phyloP scores from a whole-genome alignment of 2,329 filamentous ascomycete species.

The Stagonosporopsis vannaccii region DNA sequence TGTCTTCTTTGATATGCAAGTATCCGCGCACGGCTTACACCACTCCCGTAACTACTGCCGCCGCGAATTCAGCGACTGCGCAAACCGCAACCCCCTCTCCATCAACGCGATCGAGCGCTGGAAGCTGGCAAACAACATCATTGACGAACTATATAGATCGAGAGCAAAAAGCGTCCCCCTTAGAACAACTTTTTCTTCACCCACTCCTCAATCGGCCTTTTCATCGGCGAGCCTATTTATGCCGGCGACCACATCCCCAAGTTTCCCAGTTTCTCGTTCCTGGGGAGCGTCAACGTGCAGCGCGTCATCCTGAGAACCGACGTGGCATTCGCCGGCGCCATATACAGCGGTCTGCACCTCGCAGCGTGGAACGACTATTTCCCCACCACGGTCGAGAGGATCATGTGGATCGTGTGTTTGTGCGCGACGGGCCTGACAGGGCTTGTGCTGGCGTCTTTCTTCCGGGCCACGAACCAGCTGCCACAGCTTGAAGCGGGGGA shows the following conservation, averaged over 20 bases:
- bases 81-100: slow-evolving; percentile 16
- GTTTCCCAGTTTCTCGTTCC: slow-evolving; percentile 29
- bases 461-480: slow-evolving; percentile 29
- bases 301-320: slow-evolving; percentile 27
- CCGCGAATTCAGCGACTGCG: slow-evolving; percentile 27
- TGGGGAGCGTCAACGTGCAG: slow-evolving; percentile 33
- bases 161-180: slow-evolving; percentile 21
- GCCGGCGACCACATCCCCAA: slow-evolving; percentile 26
- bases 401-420: slow-evolving; percentile 37
- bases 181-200: slow-evolving; percentile 34
- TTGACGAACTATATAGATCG: slow-evolving; percentile 26
- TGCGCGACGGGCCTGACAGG: slow-evolving; percentile 34
- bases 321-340: slow-evolving; percentile 34
- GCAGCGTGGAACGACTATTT: slow-evolving; percentile 42
- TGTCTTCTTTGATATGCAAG: slow-evolving; percentile 29
- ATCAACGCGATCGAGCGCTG: slow-evolving; percentile 23
- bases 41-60: slow-evolving; percentile 31
- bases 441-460: slow-evolving; percentile 32
- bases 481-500: slow-evolving; percentile 24
- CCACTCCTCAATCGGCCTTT: slow-evolving; percentile 26
- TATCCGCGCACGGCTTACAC: slow-evolving; percentile 22
- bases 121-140: slow-evolving; percentile 22
- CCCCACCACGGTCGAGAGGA: slow-evolving; percentile 29
- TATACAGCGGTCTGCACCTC: slow-evolving; percentile 39
- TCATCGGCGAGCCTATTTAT: slow-evolving; percentile 30